These are phyloP conservation scores for Nasturtium officinale DNA, from an alignment of 345 rosid species.

Conservation along the genomic window DNA sequence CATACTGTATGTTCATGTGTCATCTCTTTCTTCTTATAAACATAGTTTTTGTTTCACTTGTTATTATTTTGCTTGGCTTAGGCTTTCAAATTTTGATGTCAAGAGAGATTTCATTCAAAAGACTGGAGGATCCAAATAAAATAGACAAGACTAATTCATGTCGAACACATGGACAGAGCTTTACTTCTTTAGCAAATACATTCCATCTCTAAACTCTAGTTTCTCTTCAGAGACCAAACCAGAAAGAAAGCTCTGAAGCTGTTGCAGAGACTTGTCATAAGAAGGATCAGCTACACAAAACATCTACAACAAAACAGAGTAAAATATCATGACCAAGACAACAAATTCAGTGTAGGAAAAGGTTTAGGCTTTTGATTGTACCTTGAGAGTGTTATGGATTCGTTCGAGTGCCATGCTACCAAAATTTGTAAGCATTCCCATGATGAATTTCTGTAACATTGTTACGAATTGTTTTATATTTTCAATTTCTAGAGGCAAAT, in stretches of 20 bases:
- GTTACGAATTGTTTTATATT: conserved; percentile 30
- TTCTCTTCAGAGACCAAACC: conserved; percentile 88
- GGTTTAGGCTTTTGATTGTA: conserved; percentile 21
- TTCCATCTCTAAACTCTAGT: conserved; percentile 76
- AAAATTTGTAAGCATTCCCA: conserved; percentile 96
- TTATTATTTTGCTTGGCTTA: background rate
- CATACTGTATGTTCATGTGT: background rate
- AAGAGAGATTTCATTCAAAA: background rate
- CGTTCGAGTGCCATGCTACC: conserved; percentile 88
- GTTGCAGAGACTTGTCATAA: conserved; percentile 90
- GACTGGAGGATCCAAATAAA: background rate
- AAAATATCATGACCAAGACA: conserved; percentile 13
- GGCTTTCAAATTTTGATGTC: background rate
- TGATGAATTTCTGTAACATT: conserved; percentile 72
- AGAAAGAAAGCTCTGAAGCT: conserved; percentile 86
- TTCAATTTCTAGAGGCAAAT: conserved; percentile 22
- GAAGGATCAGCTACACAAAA: conserved; percentile 91
- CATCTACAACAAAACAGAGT: conserved; percentile 56
- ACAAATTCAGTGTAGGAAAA: background rate
- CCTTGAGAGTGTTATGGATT: conserved; percentile 93
- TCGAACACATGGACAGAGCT: background rate
- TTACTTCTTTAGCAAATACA: conserved; percentile 82
- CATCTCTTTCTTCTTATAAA: background rate
- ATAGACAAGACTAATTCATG: conserved; percentile 2
- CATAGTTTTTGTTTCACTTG: background rate